Conservation (phyloP, 345 rosid species). For the Tarenaya hassleriana region DNA sequence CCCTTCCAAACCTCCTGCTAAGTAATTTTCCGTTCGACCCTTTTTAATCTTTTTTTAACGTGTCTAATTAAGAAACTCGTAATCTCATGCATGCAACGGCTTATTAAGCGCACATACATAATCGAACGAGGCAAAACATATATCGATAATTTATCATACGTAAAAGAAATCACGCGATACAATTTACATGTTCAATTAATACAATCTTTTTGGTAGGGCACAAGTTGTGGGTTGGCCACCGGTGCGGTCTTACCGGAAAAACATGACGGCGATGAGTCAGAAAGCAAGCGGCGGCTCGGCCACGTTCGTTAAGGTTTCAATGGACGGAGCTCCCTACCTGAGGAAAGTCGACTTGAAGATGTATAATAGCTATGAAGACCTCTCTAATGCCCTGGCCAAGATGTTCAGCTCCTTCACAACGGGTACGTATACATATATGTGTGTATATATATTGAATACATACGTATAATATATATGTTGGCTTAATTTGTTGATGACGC, state of each 20-base stretch:
- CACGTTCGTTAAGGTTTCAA: conserved; percentile 78
- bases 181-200: too few species aligned
- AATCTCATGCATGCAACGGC: too few species aligned
- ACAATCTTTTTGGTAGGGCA: conserved; percentile 33
- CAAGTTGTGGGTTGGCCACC: conserved; percentile 98
- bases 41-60: not conserved
- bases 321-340: conserved; percentile 94
- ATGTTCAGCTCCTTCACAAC: conserved; percentile 82
- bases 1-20: conserved; percentile 73
- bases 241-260: conserved; percentile 74
- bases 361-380: conserved; percentile 61
- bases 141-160: too few species aligned
- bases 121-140: too few species aligned
- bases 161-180: too few species aligned
- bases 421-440: conserved; percentile 33
- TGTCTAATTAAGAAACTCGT: too few species aligned
- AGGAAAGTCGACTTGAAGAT: conserved; percentile 78
- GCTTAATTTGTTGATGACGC: too few species aligned
- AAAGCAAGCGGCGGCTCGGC: conserved; percentile 30
- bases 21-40: conserved; percentile 34
- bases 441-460: too few species aligned
- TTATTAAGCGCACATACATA: not conserved
- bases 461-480: too few species aligned
- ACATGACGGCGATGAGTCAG: conserved; percentile 40
- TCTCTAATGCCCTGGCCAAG: conserved; percentile 58